A percentile compares a stretch with the other conserved stretches of the same genome.
These are phyloP conservation scores for Pyrenophora seminiperda DNA, from an alignment of 2,329 filamentous ascomycete species.

Conservation along the genomic window DNA sequence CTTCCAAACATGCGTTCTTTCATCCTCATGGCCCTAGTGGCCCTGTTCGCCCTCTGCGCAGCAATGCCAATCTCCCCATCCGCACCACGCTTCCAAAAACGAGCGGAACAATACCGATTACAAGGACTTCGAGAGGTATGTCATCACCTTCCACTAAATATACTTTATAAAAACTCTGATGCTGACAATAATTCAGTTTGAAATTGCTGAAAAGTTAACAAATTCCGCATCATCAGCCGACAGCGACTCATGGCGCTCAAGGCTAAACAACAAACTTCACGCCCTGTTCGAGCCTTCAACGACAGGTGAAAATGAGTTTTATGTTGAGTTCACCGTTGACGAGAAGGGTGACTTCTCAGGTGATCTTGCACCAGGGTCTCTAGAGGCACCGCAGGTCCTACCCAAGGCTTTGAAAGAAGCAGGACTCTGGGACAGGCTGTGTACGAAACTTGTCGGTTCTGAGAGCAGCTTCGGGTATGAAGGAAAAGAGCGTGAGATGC, in stretches of 20 bases:
- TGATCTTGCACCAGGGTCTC: slow-evolving; percentile 43
- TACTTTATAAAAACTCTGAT: not conserved
- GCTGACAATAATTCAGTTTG: slow-evolving; percentile 31
- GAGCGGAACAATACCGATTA: slow-evolving; percentile 41
- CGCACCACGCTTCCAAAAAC: slow-evolving; percentile 39
- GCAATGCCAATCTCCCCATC: slow-evolving; percentile 45
- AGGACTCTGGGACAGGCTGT: slow-evolving; percentile 28
- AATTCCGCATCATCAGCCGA: slow-evolving; percentile 25
- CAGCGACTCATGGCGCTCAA: slow-evolving; percentile 20
- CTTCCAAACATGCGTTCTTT: slow-evolving; percentile 33
- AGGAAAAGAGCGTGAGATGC: slow-evolving; percentile 42
- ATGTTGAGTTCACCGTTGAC: not conserved
- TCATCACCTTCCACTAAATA: not conserved
- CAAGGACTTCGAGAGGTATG: slow-evolving; percentile 44
- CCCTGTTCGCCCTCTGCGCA: slow-evolving; percentile 29
- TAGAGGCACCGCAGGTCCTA: slow-evolving; percentile 42
- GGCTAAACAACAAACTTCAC: slow-evolving; percentile 30
- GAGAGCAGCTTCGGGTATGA: slow-evolving; percentile 40
- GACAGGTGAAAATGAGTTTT: slow-evolving; percentile 20
- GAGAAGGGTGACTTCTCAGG: slow-evolving; percentile 38
- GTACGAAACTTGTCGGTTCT: slow-evolving; percentile 28
- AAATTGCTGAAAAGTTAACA: slow-evolving; percentile 41
- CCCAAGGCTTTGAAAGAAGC: slow-evolving; percentile 27
- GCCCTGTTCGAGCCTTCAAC: slow-evolving; percentile 26
- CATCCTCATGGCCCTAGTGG: slow-evolving; percentile 33